phyloP scores from a whole-genome alignment of 1,139 yeast species.

The Yamadazyma pseudoaaseri region DNA sequence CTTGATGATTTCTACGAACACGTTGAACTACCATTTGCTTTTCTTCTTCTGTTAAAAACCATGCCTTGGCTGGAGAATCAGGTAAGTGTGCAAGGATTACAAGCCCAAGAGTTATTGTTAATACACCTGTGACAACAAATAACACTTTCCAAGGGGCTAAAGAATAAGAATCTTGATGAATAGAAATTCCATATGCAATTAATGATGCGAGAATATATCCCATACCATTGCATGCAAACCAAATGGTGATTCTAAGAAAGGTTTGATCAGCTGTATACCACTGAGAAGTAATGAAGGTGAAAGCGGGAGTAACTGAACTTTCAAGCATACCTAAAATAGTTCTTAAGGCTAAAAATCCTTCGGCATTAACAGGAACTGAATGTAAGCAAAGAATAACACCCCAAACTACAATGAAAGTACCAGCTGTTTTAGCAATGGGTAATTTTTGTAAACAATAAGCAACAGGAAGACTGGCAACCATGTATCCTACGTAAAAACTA shows the following conservation, averaged over 20 bases:
- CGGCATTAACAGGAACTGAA: constrained; percentile 24
- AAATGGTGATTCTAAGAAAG: constrained; percentile 23
- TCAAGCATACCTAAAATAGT: constrained; percentile 53
- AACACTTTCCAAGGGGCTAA: constrained; percentile 32
- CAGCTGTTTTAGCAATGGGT: constrained; percentile 29
- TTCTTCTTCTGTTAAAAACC: constrained; percentile 47
- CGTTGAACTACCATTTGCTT: constrained; percentile 36
- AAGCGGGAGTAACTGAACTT: constrained; percentile 54
- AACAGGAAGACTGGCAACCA: constrained; percentile 50
- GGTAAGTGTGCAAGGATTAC: constrained; percentile 26
- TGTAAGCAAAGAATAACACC: constrained; percentile 28
- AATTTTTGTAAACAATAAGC: constrained; percentile 37
- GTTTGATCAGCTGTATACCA: constrained; percentile 26
- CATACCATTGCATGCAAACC: constrained; percentile 33
- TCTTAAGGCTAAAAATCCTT: constrained; percentile 32
- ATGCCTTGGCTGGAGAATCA: constrained; percentile 29
- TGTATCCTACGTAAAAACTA: constrained; percentile 54
- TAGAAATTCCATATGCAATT: constrained; percentile 24
- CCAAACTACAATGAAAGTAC: constrained; percentile 27
- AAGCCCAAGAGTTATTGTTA: constrained; percentile 28
- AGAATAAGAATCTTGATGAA: constrained; percentile 15
- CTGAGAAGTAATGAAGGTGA: constrained; percentile 46
- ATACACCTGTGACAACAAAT: constrained; percentile 29
- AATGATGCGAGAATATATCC: constrained; percentile 28
- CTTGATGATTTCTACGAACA: constrained; percentile 44